phyloP scores from a whole-genome alignment of 768 basidiomycete species.

The Pleurotus cornucopiae region DNA sequence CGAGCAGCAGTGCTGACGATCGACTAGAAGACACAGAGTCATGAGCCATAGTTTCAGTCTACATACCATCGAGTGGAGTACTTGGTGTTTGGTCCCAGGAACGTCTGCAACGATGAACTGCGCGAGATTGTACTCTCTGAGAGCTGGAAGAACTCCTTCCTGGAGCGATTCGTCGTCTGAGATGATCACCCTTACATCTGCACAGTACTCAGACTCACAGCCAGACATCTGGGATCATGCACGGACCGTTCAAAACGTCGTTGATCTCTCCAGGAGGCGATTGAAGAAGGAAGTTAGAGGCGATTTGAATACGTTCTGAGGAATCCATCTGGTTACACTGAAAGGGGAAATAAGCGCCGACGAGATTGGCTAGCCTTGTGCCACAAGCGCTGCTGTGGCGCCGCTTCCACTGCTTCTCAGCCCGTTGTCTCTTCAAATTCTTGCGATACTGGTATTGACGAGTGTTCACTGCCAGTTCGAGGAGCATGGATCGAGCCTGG shows the following conservation, averaged over 20 bases:
- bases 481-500: too few species aligned
- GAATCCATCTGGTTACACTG: constrained; percentile 43
- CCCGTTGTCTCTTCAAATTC: too few species aligned
- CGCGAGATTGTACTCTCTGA: constrained; percentile 80
- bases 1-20: constrained; percentile 76
- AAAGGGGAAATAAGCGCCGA: too few species aligned
- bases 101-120: constrained; percentile 88
- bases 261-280: constrained; percentile 96
- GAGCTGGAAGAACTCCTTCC: constrained; percentile 68
- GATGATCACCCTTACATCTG: constrained; percentile 90
- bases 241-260: constrained; percentile 86
- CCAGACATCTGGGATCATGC: background rate
- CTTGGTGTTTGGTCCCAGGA: constrained; percentile 73
- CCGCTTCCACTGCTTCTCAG: too few species aligned
- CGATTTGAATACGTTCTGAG: constrained; percentile 63
- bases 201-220: background rate
- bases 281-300: constrained; percentile 78
- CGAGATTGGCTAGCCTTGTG: too few species aligned
- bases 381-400: too few species aligned
- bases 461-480: too few species aligned
- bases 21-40: constrained; percentile 41
- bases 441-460: too few species aligned
- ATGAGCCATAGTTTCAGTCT: background rate
- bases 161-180: constrained; percentile 83
- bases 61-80: constrained; percentile 28